A percentile compares a stretch with the other conserved stretches of the same genome.
phyloP scores from a whole-genome alignment of 2,329 filamentous ascomycete species.

The Gaeumannomyces sp. region DNA sequence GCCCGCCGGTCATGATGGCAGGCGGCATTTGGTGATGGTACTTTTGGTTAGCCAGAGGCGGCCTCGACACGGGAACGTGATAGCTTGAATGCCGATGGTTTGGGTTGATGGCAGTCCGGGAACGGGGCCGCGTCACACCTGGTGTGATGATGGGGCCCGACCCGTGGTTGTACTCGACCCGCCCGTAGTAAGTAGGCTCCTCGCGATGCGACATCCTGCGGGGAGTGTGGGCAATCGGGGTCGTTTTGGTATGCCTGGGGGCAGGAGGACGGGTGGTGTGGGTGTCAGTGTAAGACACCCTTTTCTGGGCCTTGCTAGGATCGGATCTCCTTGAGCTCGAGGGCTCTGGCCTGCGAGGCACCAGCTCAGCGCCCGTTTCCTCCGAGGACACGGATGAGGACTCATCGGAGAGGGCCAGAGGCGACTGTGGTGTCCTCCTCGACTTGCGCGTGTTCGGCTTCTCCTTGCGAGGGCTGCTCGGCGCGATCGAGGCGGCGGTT shows the following conservation, averaged over 20 bases:
- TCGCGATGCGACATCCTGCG: conserved; percentile 25
- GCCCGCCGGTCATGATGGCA: conserved; percentile 16
- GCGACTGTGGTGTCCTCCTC: conserved; percentile 26
- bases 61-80: conserved; percentile 27
- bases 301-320: conserved; percentile 23
- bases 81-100: conserved; percentile 28
- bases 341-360: conserved; percentile 14
- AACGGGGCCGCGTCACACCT: conserved; percentile 31
- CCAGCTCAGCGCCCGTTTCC: conserved; percentile 1
- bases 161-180: conserved; percentile 18
- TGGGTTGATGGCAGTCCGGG: conserved; percentile 24
- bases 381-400: not conserved
- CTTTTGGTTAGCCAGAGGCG: conserved; percentile 30
- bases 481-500: conserved; percentile 39
- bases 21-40: conserved; percentile 26
- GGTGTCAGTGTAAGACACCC: conserved; percentile 8
- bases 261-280: conserved; percentile 19
- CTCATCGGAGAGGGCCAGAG: not conserved
- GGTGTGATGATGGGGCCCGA: conserved; percentile 23
- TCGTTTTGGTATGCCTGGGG: conserved; percentile 33
- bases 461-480: conserved; percentile 38
- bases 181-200: conserved; percentile 34
- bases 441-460: conserved; percentile 38
- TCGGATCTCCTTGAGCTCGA: conserved; percentile 14
- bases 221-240: conserved; percentile 21